Conservation (phyloP, 2,329 filamentous ascomycete species). For the Claviceps pazoutovae region DNA sequence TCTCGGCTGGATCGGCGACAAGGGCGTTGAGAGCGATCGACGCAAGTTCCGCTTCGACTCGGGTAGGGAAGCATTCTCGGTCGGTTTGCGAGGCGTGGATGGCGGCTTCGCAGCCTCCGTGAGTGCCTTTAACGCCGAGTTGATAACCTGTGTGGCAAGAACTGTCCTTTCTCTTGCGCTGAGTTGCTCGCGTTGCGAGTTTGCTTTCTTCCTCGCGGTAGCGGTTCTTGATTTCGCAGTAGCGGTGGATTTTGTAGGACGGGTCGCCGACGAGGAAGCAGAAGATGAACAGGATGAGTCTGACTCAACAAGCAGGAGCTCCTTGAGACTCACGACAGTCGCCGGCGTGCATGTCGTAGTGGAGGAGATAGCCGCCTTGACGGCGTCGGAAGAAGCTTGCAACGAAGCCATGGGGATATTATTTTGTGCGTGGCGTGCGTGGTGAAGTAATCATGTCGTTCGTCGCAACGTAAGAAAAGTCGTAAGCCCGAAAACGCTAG, state of each 20-base stretch:
- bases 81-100: constrained; percentile 18
- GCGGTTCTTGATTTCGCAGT: constrained; percentile 13
- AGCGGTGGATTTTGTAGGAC: constrained; percentile 14
- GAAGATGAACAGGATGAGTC: constrained; percentile 14
- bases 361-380: constrained; percentile 40
- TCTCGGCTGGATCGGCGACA: constrained; percentile 47
- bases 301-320: constrained; percentile 26
- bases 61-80: constrained; percentile 21
- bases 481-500: constrained; percentile 5
- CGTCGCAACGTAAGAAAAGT: constrained; percentile 12
- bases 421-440: constrained; percentile 10
- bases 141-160: constrained; percentile 61
- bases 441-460: constrained; percentile 20
- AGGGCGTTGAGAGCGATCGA: constrained; percentile 42
- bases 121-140: constrained; percentile 53
- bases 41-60: constrained; percentile 29
- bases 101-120: constrained; percentile 47
- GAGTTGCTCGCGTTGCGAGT: constrained; percentile 16
- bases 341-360: constrained; percentile 38
- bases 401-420: constrained; percentile 27
- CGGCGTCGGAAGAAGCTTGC: constrained; percentile 31
- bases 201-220: constrained; percentile 7
- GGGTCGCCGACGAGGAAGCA: constrained; percentile 14
- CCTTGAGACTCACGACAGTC: constrained; percentile 33
- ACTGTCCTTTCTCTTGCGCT: constrained; percentile 42